A percentile compares a stretch with the other conserved stretches of the same genome.
Evolutionary conservation across 495 filamentous ascomycete species (phyloP).

Genomic region (Halenospora varia): DNA sequence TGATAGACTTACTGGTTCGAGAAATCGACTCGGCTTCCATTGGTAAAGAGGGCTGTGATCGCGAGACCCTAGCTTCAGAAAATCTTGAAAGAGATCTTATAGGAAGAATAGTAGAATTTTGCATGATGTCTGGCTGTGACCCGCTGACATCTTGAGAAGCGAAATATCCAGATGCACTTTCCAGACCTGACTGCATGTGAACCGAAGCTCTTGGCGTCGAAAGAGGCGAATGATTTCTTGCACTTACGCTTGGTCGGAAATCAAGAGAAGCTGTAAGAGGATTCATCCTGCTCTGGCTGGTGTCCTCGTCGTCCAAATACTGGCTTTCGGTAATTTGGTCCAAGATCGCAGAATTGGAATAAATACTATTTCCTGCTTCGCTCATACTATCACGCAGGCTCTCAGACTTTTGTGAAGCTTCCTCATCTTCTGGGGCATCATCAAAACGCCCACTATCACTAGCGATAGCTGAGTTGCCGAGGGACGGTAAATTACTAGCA

Average conservation of each 20-base stretch:
- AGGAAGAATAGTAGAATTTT: constrained; percentile 22
- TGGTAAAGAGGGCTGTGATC: constrained; percentile 16
- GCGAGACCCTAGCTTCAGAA: constrained; percentile 19
- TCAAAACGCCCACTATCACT: constrained; percentile 27
- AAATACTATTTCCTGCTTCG: constrained; percentile 26
- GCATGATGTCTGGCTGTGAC: not conserved
- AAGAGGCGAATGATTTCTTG: constrained; percentile 4
- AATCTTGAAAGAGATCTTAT: constrained; percentile 9
- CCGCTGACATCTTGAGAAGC: not conserved
- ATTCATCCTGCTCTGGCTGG: not conserved
- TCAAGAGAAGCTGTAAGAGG: not conserved
- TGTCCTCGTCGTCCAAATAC: constrained; percentile 19
- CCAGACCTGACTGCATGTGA: not conserved
- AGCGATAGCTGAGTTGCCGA: constrained; percentile 12
- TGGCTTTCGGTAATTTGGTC: constrained; percentile 45
- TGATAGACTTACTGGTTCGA: not conserved
- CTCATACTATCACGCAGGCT: constrained; percentile 30
- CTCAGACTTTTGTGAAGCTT: constrained; percentile 31
- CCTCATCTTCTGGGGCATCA: constrained; percentile 31
- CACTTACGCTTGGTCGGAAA: not conserved
- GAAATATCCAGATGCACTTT: not conserved
- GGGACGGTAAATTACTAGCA: not conserved
- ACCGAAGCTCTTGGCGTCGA: constrained; percentile 20
- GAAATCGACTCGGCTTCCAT: not conserved
- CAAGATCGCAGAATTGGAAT: constrained; percentile 45